Percentiles rank a stretch among this genome's conserved stretches.
phyloP scores from a whole-genome alignment of 768 basidiomycete genomes.

The Cantharellus cinnabarinus region DNA sequence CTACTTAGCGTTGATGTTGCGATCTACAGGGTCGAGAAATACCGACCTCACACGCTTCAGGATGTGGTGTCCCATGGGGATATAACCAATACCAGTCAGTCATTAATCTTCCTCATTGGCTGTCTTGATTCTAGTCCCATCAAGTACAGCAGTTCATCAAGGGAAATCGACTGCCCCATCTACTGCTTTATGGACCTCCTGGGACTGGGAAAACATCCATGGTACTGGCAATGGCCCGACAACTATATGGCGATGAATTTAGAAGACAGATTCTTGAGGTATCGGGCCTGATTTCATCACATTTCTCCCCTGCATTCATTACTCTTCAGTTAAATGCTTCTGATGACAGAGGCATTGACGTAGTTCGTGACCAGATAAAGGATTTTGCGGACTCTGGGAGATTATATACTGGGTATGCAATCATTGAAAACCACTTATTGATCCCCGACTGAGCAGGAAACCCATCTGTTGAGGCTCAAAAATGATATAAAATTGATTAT shows the following conservation, averaged over 20 bases:
- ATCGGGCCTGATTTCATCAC: not conserved
- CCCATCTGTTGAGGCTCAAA: slow-evolving; percentile 25
- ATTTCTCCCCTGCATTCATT: not conserved
- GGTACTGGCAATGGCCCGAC: slow-evolving; percentile 83
- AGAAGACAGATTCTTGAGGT: slow-evolving; percentile 91
- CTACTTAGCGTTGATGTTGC: not conserved
- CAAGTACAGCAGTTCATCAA: slow-evolving; percentile 92
- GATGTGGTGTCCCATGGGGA: slow-evolving; percentile 96
- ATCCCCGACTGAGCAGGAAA: not conserved
- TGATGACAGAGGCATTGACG: slow-evolving; percentile 95
- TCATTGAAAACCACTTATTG: too few relatives aligned
- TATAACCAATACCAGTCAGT: slow-evolving; percentile 81
- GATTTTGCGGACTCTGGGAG: slow-evolving; percentile 94
- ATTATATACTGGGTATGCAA: slow-evolving; percentile 22
- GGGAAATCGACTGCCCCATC: slow-evolving; percentile 81
- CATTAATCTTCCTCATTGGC: not conserved
- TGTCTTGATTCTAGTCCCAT: slow-evolving; percentile 3
- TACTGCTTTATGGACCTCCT: slow-evolving; percentile 94
- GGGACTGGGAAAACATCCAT: slow-evolving; percentile 98
- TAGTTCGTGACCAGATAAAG: slow-evolving; percentile 96
- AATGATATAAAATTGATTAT: slow-evolving; percentile 96
- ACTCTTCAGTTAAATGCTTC: slow-evolving; percentile 72
- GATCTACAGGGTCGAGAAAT: slow-evolving; percentile 80
- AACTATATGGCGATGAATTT: slow-evolving; percentile 76
- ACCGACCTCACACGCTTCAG: slow-evolving; percentile 72